A percentile compares a stretch with the other conserved stretches of the same genome.
Evolutionary conservation across 305 asterid species (phyloP).

Genomic region (Fraxinus albicans): DNA sequence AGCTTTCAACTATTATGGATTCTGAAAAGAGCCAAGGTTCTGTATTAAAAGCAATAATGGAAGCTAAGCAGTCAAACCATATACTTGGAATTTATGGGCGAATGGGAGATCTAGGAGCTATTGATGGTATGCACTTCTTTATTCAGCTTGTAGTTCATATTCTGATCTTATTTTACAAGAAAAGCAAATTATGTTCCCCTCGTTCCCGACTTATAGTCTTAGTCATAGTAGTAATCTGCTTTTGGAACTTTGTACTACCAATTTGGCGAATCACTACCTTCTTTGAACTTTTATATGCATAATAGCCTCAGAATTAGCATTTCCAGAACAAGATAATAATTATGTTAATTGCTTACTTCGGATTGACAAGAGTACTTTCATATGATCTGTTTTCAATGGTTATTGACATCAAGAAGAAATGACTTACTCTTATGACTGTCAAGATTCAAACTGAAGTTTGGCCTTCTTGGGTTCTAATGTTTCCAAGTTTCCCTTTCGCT

Average conservation of each 20-base stretch:
- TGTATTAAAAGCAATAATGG: constrained; percentile 81
- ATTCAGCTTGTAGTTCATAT: neutral
- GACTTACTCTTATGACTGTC: neutral
- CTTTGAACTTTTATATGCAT: constrained; percentile 2
- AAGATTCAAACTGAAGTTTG: neutral
- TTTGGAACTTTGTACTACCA: neutral
- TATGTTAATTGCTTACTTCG: neutral
- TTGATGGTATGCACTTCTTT: constrained; percentile 61
- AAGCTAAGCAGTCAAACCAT: constrained; percentile 64
- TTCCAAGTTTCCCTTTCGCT: neutral
- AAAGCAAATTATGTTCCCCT: neutral
- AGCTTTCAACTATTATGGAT: constrained; percentile 71
- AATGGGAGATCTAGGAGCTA: constrained; percentile 96
- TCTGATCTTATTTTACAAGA: neutral
- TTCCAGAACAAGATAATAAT: neutral
- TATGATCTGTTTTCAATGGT: neutral
- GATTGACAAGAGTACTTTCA: neutral
- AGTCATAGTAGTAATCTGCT: neutral
- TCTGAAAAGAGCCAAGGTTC: constrained; percentile 92
- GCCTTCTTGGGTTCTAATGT: neutral
- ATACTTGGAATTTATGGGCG: constrained; percentile 91
- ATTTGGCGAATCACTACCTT: neutral
- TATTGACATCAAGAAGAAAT: neutral
- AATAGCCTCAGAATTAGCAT: neutral
- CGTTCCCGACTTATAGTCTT: neutral